phyloP scores from a whole-genome alignment of 1,139 yeast species.

The Kodamaea arcana region DNA sequence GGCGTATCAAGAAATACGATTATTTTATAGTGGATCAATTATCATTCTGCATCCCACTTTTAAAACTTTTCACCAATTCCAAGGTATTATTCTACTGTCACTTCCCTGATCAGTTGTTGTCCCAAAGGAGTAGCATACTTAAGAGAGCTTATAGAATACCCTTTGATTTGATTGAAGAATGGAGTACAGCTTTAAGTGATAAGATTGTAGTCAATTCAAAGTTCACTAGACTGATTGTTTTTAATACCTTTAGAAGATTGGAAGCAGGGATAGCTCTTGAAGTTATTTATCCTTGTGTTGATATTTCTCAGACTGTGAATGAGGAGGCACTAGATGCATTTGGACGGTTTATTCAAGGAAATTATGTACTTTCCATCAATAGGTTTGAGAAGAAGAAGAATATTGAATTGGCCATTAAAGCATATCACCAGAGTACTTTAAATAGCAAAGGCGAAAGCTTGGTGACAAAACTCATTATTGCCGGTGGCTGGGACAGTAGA shows the following conservation, averaged over 20 bases:
- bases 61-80: constrained; percentile 47
- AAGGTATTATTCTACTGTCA: constrained; percentile 84
- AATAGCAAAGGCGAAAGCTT: constrained; percentile 12
- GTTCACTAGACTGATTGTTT: constrained; percentile 71
- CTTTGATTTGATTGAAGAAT: constrained; percentile 76
- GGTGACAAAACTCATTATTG: constrained; percentile 53
- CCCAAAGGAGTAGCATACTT: constrained; percentile 52
- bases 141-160: constrained; percentile 72
- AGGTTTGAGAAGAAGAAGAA: constrained; percentile 87
- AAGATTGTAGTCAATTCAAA: constrained; percentile 79
- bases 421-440: constrained; percentile 31
- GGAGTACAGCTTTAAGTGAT: constrained; percentile 76
- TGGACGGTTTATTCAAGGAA: constrained; percentile 27
- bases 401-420: constrained; percentile 66
- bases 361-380: constrained; percentile 69
- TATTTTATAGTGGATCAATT: constrained; percentile 84
- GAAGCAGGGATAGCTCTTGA: constrained; percentile 43
- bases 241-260: constrained; percentile 54
- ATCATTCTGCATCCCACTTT: constrained; percentile 76
- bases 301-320: constrained; percentile 25
- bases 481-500: constrained; percentile 90
- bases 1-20: constrained; percentile 53
- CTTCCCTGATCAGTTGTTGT: constrained; percentile 85
- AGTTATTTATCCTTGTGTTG: constrained; percentile 90
- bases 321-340: constrained; percentile 26